A percentile compares a stretch with the other conserved stretches of the same genome.
These are phyloP conservation scores for Rhazya stricta DNA, from an alignment of 257 asterid species.

Conservation along the genomic window DNA sequence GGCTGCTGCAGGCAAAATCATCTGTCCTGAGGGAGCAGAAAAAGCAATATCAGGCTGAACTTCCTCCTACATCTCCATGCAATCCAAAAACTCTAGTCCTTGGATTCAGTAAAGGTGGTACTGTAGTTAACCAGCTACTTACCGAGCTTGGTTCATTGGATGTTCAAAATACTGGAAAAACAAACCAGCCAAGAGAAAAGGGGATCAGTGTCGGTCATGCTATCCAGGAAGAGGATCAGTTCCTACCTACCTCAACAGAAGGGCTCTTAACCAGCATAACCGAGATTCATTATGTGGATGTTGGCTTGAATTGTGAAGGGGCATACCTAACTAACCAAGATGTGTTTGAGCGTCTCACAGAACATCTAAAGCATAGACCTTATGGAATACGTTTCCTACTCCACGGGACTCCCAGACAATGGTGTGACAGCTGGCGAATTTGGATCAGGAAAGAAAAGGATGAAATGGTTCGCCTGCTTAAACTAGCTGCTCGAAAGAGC, in stretches of 20 bases:
- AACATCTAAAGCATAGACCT: conserved; percentile 36
- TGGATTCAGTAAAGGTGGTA: conserved; percentile 97
- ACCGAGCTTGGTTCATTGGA: conserved; percentile 62
- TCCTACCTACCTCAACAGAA: conserved; percentile 64
- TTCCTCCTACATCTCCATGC: conserved; percentile 33
- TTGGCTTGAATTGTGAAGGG: conserved; percentile 73
- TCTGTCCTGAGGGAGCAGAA: conserved; percentile 41
- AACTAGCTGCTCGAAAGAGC: conserved; percentile 42
- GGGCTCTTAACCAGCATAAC: conserved; percentile 59
- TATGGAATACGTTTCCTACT: conserved; percentile 57
- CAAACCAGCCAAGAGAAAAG: conserved; percentile 25
- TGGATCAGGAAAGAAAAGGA: conserved; percentile 80
- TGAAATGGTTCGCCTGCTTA: conserved; percentile 57
- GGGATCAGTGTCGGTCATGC: conserved; percentile 25
- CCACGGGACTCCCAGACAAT: conserved; percentile 96
- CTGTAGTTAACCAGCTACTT: conserved; percentile 75
- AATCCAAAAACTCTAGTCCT: conserved; percentile 66
- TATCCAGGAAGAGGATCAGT: conserved; percentile 32
- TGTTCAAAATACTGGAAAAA: conserved; percentile 25
- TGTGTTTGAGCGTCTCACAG: conserved; percentile 47
- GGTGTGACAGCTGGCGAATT: conserved; percentile 65
- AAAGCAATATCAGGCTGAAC: conserved; percentile 38
- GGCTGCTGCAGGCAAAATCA: conserved; percentile 48
- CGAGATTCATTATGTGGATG: conserved; percentile 90
- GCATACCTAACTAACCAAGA: conserved; percentile 73